Evolutionary conservation across 163 green algal genomes (phyloP).

Genomic region (Trebouxiophyceae sp.): DNA sequence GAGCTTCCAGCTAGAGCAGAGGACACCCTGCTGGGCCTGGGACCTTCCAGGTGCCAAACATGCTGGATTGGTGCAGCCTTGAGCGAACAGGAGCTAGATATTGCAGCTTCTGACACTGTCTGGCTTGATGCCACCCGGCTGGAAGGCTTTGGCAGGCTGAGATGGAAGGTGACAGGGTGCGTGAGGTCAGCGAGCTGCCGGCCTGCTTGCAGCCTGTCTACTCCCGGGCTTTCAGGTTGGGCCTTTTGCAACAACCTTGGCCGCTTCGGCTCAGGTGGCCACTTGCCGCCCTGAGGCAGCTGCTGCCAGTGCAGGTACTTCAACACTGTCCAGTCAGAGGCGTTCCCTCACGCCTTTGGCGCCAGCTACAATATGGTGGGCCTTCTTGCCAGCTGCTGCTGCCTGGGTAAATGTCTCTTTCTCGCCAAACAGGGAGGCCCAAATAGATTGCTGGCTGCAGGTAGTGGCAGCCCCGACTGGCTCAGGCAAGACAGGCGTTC

Average conservation of each 20-base stretch:
- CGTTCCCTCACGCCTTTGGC: conserved; percentile 57
- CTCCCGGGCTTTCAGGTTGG: conserved; percentile 8
- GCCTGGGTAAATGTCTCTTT: neutral
- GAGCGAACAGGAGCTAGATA: too few relatives aligned
- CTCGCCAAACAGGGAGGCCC: neutral
- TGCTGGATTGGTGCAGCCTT: too few relatives aligned
- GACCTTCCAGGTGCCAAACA: too few relatives aligned
- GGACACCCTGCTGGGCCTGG: too few relatives aligned
- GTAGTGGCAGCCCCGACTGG: conserved; percentile 79
- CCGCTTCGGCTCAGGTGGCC: neutral
- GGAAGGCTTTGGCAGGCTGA: too few relatives aligned
- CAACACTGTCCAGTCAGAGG: conserved; percentile 88
- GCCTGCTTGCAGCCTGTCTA: conserved; percentile 8
- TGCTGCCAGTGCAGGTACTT: conserved; percentile 69
- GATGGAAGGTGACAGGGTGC: conserved; percentile 3
- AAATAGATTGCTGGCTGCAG: conserved; percentile 23
- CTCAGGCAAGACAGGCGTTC: conserved; percentile 85
- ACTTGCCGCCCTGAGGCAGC: neutral
- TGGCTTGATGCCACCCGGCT: too few relatives aligned
- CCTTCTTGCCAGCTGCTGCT: neutral
- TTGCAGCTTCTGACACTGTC: too few relatives aligned
- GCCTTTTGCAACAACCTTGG: neutral
- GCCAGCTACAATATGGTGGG: conserved; percentile 67
- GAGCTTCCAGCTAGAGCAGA: too few relatives aligned
- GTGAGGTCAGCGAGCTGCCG: conserved; percentile 8